These are phyloP conservation scores for Fraxinus sp. DNA, from an alignment of 305 asterid genomes.

Conservation along the genomic window DNA sequence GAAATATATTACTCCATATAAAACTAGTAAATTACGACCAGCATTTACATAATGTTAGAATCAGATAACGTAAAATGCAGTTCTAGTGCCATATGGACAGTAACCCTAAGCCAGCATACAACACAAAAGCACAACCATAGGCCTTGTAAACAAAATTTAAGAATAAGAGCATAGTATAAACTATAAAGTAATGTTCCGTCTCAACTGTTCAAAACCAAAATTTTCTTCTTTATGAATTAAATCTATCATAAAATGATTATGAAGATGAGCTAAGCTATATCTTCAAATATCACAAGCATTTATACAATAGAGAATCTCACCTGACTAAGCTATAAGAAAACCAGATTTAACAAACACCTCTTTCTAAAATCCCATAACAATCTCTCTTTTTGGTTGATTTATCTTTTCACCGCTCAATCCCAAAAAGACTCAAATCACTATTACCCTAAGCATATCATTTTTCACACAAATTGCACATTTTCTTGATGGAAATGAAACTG, in stretches of 20 bases:
- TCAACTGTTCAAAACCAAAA: not conserved
- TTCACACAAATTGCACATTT: not conserved
- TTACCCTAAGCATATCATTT: not conserved
- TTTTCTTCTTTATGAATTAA: not conserved
- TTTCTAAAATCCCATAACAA: not conserved
- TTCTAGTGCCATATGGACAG: not conserved
- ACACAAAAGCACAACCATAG: not conserved
- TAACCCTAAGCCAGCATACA: not conserved
- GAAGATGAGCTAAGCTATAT: not conserved
- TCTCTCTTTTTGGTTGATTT: not conserved
- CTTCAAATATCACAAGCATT: not conserved
- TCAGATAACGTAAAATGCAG: not conserved
- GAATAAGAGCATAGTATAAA: not conserved
- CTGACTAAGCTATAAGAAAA: not conserved
- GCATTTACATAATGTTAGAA: not conserved
- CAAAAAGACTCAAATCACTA: not conserved
- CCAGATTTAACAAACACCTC: not conserved
- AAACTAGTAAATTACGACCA: not conserved
- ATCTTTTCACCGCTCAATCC: not conserved
- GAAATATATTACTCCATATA: not conserved
- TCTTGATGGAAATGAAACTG: not conserved
- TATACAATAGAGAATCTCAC: not conserved
- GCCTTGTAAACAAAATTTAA: not conserved
- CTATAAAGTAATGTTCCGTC: not conserved
- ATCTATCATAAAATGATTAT: not conserved